These are phyloP conservation scores for Cornus florida DNA, from an alignment of 148 eudicot species.

Conservation along the genomic window DNA sequence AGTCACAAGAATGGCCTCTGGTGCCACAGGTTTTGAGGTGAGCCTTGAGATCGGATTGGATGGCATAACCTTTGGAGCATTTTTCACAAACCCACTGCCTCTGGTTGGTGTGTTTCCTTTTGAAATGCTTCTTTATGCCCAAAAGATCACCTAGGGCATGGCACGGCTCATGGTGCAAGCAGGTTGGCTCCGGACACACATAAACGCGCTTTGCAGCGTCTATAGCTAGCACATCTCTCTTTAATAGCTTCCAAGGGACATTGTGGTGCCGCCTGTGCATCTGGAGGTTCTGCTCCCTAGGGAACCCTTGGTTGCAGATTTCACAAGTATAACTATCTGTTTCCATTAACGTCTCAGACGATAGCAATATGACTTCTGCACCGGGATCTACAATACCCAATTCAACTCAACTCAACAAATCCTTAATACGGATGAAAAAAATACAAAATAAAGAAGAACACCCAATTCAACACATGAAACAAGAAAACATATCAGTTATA, in stretches of 20 bases:
- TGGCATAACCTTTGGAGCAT: conserved; percentile 23
- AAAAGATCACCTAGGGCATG: conserved; percentile 27
- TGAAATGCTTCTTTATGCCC: conserved; percentile 23
- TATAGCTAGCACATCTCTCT: conserved; percentile 2
- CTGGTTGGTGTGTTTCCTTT: conserved; percentile 22
- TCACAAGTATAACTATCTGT: conserved; percentile 19
- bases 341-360: conserved; percentile 15
- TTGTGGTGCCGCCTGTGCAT: conserved; percentile 23
- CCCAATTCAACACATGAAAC: too few relatives aligned
- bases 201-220: conserved; percentile 14
- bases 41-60: conserved; percentile 22
- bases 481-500: too few relatives aligned
- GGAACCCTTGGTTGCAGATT: conserved; percentile 24
- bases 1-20: conserved; percentile 26
- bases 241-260: conserved; percentile 21
- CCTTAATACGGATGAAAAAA: too few relatives aligned
- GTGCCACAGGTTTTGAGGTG: conserved; percentile 24
- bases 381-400: conserved; percentile 9
- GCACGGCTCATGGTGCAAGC: conserved; percentile 23
- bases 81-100: conserved; percentile 24
- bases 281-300: conserved; percentile 20
- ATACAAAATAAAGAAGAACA: background rate
- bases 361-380: conserved; percentile 20
- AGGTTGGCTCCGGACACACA: conserved; percentile 25
- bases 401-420: background rate